phyloP scores from a whole-genome alignment of 257 asterid genomes.

The Vinca minor region DNA sequence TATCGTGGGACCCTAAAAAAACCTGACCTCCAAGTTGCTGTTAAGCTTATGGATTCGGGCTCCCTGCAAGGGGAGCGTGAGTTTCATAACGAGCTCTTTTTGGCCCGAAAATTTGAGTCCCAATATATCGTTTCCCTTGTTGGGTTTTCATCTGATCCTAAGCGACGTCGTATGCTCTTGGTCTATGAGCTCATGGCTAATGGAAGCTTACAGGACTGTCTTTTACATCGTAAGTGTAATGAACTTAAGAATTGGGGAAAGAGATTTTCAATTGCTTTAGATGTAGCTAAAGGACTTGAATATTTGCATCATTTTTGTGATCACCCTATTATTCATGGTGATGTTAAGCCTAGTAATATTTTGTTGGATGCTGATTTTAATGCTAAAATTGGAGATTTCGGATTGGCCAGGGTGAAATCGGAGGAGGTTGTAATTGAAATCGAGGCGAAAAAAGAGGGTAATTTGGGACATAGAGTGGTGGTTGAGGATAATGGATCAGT shows the following conservation, averaged over 20 bases:
- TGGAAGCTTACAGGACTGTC: constrained; percentile 94
- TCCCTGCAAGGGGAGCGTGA: constrained; percentile 96
- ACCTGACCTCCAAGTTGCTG: constrained; percentile 44
- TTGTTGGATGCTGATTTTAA: constrained; percentile 50
- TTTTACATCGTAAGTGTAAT: constrained; percentile 63
- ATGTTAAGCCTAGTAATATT: constrained; percentile 85
- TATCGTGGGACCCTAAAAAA: constrained; percentile 60
- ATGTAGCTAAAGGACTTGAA: constrained; percentile 84
- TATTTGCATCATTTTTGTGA: constrained; percentile 83
- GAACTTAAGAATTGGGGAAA: constrained; percentile 67
- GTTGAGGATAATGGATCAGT: constrained; percentile 65
- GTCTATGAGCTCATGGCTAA: constrained; percentile 78
- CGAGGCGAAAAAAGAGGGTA: constrained; percentile 53
- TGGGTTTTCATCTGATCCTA: constrained; percentile 70
- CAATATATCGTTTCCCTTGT: constrained; percentile 51
- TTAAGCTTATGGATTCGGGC: constrained; percentile 86
- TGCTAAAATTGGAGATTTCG: constrained; percentile 92
- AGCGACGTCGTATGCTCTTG: constrained; percentile 68
- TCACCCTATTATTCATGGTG: constrained; percentile 85
- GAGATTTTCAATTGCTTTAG: constrained; percentile 56
- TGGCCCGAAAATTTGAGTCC: constrained; percentile 65
- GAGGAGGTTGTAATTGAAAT: constrained; percentile 51
- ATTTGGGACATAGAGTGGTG: constrained; percentile 25
- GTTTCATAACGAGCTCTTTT: constrained; percentile 80
- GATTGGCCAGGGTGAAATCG: constrained; percentile 71